Percentiles rank a stretch among this genome's conserved stretches.
Evolutionary conservation across 164 flowering plant genomes (phyloP).

Genomic region (Euptelea pleiosperma): DNA sequence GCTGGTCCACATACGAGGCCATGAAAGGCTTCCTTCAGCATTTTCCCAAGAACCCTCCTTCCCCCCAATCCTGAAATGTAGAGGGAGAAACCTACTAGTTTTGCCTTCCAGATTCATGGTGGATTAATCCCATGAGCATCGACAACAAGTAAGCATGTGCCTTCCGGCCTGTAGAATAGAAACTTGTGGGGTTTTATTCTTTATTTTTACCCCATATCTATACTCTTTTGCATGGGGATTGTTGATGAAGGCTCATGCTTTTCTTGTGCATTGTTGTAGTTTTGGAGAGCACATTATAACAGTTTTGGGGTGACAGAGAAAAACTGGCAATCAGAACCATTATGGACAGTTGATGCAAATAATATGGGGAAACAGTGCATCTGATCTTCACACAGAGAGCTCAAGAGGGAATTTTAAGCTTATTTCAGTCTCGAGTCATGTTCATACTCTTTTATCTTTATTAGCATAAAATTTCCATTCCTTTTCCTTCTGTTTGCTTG

Average conservation of each 20-base stretch:
- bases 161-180: no score
- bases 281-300: neutral
- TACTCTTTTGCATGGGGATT: slow-evolving; percentile 1
- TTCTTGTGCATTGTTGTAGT: slow-evolving; percentile 4
- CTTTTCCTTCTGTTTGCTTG: no score
- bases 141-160: neutral
- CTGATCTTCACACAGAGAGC: neutral
- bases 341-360: neutral
- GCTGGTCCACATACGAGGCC: slow-evolving; percentile 68
- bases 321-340: neutral
- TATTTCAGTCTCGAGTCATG: no score
- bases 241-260: neutral
- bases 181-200: neutral
- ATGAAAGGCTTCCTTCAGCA: slow-evolving; percentile 42
- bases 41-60: slow-evolving; percentile 8
- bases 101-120: neutral
- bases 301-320: slow-evolving; percentile 4
- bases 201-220: neutral
- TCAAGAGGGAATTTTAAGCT: neutral
- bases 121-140: neutral
- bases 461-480: no score
- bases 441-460: no score
- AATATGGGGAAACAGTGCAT: neutral
- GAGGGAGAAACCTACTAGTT: neutral
- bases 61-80: neutral